These are phyloP conservation scores for Solanum sejunctum DNA, from an alignment of 257 asterid genomes.

Conservation along the genomic window DNA sequence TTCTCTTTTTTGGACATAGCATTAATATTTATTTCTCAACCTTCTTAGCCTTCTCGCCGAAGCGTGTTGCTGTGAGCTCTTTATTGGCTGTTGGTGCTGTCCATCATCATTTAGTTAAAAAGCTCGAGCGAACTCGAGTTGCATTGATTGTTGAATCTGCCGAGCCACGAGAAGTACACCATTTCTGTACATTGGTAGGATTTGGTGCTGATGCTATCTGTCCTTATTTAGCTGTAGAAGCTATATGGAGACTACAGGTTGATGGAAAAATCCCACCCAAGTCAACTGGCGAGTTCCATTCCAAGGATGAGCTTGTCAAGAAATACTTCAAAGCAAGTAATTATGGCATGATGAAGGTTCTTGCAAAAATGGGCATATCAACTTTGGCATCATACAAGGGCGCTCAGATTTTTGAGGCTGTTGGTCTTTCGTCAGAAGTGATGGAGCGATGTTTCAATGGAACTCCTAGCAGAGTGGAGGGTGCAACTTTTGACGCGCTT, in stretches of 20 bases:
- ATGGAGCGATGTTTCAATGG: slow-evolving; percentile 89
- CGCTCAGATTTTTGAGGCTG: slow-evolving; percentile 99
- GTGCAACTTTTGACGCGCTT: slow-evolving; percentile 94
- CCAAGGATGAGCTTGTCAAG: slow-evolving; percentile 77
- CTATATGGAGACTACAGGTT: slow-evolving; percentile 89
- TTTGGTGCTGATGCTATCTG: slow-evolving; percentile 98
- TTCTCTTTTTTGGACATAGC: background rate
- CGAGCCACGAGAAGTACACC: slow-evolving; percentile 99
- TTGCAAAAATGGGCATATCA: slow-evolving; percentile 99
- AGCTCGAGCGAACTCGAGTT: slow-evolving; percentile 89
- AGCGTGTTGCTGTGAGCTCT: slow-evolving; percentile 89
- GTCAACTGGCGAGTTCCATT: slow-evolving; percentile 68
- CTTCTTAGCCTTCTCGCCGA: slow-evolving; percentile 59
- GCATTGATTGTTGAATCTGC: slow-evolving; percentile 92
- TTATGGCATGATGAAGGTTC: slow-evolving; percentile 99
- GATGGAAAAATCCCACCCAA: slow-evolving; percentile 97
- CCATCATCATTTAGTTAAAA: slow-evolving; percentile 91
- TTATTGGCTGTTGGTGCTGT: slow-evolving; percentile 96
- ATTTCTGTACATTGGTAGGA: slow-evolving; percentile 94
- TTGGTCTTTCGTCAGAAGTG: slow-evolving; percentile 96
- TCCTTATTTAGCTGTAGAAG: slow-evolving; percentile 89
- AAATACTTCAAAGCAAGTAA: slow-evolving; percentile 74
- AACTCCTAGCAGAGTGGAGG: slow-evolving; percentile 99
- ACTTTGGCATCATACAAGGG: slow-evolving; percentile 98
- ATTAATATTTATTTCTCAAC: background rate